phyloP scores from a whole-genome alignment of 2,329 filamentous ascomycete species.

The Fusarium sp. region DNA sequence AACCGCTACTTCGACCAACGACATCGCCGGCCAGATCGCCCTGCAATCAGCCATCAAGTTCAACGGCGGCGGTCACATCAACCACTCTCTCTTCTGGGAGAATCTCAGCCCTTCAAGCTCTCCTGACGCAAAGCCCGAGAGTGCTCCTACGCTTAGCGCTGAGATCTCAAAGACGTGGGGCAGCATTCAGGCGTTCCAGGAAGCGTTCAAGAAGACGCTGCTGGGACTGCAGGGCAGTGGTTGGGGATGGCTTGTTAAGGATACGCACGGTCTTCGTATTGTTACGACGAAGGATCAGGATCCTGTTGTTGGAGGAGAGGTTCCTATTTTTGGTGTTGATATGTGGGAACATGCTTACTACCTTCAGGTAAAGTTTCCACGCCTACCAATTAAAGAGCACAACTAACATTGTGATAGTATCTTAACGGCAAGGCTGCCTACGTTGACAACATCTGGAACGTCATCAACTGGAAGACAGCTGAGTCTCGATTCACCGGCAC shows the following conservation, averaged over 20 bases:
- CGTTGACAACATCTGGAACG: constrained; percentile 79
- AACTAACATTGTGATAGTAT: constrained; percentile 61
- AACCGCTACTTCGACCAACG: constrained; percentile 62
- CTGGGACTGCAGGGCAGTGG: constrained; percentile 83
- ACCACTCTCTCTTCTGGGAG: constrained; percentile 93
- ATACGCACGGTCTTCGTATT: constrained; percentile 70
- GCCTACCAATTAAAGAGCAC: neutral
- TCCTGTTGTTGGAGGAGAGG: constrained; percentile 70
- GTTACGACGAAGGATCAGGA: constrained; percentile 90
- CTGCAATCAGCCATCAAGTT: constrained; percentile 82
- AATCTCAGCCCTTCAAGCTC: constrained; percentile 74
- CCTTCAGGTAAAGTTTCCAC: constrained; percentile 67
- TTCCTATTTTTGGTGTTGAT: constrained; percentile 81
- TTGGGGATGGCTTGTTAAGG: constrained; percentile 87
- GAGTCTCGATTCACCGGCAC: constrained; percentile 68
- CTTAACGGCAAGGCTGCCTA: constrained; percentile 80
- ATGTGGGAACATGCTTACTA: constrained; percentile 98
- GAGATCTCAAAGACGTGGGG: constrained; percentile 76
- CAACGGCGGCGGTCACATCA: constrained; percentile 92
- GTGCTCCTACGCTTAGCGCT: constrained; percentile 66
- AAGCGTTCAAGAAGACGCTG: constrained; percentile 71
- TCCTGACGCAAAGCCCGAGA: constrained; percentile 63
- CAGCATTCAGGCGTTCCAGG: constrained; percentile 71
- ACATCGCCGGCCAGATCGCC: constrained; percentile 71
- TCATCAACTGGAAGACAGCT: constrained; percentile 80